Conservation (phyloP, 106 monocot species). For the Allium fistulosum region DNA sequence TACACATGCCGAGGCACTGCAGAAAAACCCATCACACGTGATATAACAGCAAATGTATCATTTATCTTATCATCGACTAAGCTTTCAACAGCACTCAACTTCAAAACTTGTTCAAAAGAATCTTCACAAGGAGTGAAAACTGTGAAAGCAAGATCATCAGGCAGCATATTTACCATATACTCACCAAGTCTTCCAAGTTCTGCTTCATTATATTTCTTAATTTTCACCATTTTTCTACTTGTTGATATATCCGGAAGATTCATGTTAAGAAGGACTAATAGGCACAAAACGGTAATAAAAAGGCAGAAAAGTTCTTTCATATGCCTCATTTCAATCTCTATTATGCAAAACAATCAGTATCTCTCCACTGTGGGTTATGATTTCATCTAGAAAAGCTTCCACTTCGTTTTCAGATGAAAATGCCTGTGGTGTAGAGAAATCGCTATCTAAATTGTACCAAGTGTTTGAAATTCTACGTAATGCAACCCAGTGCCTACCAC, state of each 20-base stretch:
- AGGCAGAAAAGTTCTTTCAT: constrained; percentile 17
- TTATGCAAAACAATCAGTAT: constrained; percentile 43
- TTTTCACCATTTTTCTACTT: neutral
- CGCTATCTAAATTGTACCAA: constrained; percentile 95
- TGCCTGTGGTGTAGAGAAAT: constrained; percentile 40
- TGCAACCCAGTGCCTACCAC: constrained; percentile 75
- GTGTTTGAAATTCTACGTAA: constrained; percentile 41
- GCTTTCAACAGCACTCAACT: constrained; percentile 24
- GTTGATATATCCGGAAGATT: constrained; percentile 32
- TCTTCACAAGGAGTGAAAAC: constrained; percentile 49
- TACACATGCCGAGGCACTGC: constrained; percentile 40
- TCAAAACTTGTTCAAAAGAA: constrained; percentile 38
- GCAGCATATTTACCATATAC: constrained; percentile 65
- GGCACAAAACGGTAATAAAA: constrained; percentile 11
- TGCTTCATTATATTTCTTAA: neutral
- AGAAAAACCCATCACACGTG: constrained; percentile 64
- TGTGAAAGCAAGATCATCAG: constrained; percentile 73
- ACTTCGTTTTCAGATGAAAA: constrained; percentile 39
- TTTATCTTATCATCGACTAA: constrained; percentile 23
- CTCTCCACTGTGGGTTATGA: constrained; percentile 53
- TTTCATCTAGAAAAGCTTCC: constrained; percentile 32
- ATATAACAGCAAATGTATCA: constrained; percentile 62
- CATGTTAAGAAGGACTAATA: constrained; percentile 26
- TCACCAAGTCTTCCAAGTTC: constrained; percentile 42
- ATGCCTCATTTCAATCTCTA: constrained; percentile 5